Evolutionary conservation across 306 rosid species (phyloP).

Genomic region (Macrotyloma uniflorum): DNA sequence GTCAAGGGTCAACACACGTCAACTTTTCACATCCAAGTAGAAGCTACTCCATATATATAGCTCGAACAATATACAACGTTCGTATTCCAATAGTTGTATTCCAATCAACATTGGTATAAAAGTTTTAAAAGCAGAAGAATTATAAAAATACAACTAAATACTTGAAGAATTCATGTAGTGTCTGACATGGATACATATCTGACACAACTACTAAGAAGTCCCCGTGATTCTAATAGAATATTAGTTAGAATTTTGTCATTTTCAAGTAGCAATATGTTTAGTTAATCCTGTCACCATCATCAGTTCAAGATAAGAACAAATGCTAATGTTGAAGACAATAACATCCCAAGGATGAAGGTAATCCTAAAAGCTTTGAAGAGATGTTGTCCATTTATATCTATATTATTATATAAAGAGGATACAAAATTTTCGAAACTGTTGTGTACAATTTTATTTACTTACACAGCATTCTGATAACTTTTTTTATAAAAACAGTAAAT

Average conservation of each 20-base stretch:
- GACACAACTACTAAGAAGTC: neutral
- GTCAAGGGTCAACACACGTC: neutral
- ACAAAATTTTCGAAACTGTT: too few relatives aligned
- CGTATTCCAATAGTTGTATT: neutral
- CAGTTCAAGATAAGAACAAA: neutral
- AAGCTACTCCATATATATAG: neutral
- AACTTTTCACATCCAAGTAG: neutral
- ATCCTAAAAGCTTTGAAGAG: neutral
- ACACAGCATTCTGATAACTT: too few relatives aligned
- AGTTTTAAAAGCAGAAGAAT: neutral
- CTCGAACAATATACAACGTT: neutral
- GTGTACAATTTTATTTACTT: too few relatives aligned
- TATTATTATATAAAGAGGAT: too few relatives aligned
- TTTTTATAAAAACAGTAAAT: too few relatives aligned
- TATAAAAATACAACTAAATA: neutral
- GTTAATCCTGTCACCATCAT: neutral
- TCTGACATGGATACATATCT: neutral
- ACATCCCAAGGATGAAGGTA: neutral
- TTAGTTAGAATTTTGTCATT: neutral
- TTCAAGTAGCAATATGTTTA: neutral
- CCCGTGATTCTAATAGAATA: neutral
- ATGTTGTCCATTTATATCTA: neutral
- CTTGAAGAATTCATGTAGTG: neutral
- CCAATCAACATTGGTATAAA: neutral
- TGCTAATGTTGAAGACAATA: neutral